Evolutionary conservation across 345 rosid species (phyloP).

Genomic region (Eucalyptus cloeziana): DNA sequence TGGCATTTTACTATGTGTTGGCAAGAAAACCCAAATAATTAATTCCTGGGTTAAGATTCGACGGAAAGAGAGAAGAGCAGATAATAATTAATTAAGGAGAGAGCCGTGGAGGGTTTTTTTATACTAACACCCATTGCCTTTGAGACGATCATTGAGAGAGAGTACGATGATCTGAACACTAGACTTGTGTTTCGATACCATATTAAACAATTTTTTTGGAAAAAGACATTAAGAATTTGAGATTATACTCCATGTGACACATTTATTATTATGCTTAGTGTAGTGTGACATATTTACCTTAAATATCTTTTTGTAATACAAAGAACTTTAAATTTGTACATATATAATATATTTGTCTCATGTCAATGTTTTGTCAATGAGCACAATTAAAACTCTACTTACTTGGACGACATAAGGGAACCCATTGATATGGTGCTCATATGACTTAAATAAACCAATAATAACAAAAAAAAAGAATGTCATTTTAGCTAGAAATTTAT

Average conservation of each 20-base stretch:
- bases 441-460: not conserved
- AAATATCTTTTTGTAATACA: no score
- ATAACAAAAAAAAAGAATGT: no score
- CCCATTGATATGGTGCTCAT: not conserved
- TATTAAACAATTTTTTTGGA: not conserved
- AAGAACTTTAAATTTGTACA: not conserved
- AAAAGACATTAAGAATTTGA: not conserved
- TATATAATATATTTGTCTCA: not conserved
- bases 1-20: not conserved
- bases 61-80: not conserved
- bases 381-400: not conserved
- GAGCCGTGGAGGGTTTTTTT: not conserved
- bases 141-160: not conserved
- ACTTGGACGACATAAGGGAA: fast-evolving
- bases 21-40: not conserved
- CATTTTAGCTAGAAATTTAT: not conserved
- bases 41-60: not conserved
- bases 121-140: not conserved
- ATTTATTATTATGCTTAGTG: fast-evolving
- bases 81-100: not conserved
- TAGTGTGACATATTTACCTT: no score
- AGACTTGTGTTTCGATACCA: not conserved
- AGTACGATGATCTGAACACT: not conserved
- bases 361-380: not conserved
- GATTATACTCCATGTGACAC: not conserved